These are phyloP conservation scores for Ogataea trehaloabstinens DNA, from an alignment of 805 yeast genomes.

Conservation along the genomic window DNA sequence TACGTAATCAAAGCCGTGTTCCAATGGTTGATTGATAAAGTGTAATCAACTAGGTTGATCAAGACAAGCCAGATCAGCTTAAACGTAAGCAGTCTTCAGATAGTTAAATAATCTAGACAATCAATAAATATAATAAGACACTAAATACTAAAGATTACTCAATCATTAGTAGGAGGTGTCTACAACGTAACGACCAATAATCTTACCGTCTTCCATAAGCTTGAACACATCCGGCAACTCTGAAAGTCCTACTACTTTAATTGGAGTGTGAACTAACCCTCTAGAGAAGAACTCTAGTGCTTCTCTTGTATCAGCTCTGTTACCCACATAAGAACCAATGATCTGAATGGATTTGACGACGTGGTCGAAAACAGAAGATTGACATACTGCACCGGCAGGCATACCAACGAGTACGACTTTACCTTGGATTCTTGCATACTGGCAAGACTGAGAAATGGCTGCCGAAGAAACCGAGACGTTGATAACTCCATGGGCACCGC, in stretches of 20 bases:
- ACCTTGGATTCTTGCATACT: conserved; percentile 59
- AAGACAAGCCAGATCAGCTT: too few relatives aligned
- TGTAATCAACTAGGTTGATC: too few relatives aligned
- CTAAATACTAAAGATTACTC: not conserved
- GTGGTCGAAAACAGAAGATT: conserved; percentile 67
- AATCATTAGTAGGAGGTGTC: conserved; percentile 59
- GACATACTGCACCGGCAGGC: conserved; percentile 77
- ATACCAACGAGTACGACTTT: conserved; percentile 66
- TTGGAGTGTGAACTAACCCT: conserved; percentile 63
- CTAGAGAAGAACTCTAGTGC: conserved; percentile 70
- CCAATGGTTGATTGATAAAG: too few relatives aligned
- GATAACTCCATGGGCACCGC: conserved; percentile 67
- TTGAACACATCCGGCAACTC: conserved; percentile 67
- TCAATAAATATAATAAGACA: too few relatives aligned
- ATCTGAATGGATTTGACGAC: conserved; percentile 73
- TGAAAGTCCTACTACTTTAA: conserved; percentile 75
- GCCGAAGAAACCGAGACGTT: conserved; percentile 59
- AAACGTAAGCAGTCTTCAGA: too few relatives aligned
- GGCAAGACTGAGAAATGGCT: conserved; percentile 54
- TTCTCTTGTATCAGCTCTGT: conserved; percentile 82
- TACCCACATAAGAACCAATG: conserved; percentile 86
- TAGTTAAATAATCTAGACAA: too few relatives aligned
- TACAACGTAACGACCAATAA: conserved; percentile 86
- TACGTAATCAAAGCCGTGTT: too few relatives aligned
- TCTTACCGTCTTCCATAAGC: conserved; percentile 82